phyloP scores from a whole-genome alignment of 2,329 filamentous ascomycete species.

The Cladosporium sp. region DNA sequence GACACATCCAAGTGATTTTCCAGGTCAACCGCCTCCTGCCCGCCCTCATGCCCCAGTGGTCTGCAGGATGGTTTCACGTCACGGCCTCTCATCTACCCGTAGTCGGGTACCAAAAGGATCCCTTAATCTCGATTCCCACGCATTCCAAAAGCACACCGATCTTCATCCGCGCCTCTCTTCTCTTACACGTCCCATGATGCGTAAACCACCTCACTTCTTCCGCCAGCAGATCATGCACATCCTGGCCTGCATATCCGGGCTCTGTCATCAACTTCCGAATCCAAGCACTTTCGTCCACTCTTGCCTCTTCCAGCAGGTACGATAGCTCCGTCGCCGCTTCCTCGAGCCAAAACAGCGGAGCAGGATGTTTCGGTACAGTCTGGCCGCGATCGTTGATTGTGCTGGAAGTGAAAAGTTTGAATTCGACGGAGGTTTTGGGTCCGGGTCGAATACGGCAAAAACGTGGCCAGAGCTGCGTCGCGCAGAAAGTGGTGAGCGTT shows the following conservation, averaged over 20 bases:
- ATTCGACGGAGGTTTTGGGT: not conserved
- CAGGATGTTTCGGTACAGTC: not conserved
- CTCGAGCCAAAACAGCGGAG: not conserved
- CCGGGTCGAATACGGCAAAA: not conserved
- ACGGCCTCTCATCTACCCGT: not conserved
- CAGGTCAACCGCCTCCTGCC: not conserved
- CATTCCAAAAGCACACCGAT: conserved; percentile 7
- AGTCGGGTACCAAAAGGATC: not conserved
- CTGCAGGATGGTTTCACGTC: not conserved
- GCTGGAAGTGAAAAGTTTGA: not conserved
- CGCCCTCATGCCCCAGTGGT: not conserved
- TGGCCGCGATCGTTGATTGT: not conserved
- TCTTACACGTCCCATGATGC: not conserved
- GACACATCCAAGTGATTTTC: not conserved
- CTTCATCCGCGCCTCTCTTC: not conserved
- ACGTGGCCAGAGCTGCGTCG: conserved; percentile 7
- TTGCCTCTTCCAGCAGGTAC: not conserved
- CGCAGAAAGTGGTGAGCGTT: not conserved
- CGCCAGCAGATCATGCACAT: not conserved
- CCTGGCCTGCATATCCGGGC: not conserved
- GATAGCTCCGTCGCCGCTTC: not conserved
- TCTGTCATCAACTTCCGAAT: not conserved
- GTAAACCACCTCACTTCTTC: not conserved
- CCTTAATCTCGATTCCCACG: conserved; percentile 9
- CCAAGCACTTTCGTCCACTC: not conserved